These are phyloP conservation scores for Dendrocalamus latiflorus DNA, from an alignment of 202 grass and related monocot species.

Conservation along the genomic window DNA sequence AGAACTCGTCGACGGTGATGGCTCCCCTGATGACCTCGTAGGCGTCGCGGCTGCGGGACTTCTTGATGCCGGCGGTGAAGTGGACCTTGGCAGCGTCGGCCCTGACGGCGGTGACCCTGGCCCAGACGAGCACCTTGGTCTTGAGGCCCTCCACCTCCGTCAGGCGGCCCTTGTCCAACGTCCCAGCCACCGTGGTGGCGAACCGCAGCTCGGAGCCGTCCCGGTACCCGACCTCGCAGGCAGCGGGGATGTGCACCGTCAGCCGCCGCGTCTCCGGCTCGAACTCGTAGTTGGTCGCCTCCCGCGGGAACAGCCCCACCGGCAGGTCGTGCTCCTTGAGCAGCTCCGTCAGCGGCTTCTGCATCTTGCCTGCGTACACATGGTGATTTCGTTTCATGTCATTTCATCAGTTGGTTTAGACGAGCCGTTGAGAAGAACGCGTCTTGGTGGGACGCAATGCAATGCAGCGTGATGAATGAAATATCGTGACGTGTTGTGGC, in stretches of 20 bases:
- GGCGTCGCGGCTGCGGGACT: conserved; percentile 57
- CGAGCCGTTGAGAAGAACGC: not conserved
- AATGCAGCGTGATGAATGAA: not conserved
- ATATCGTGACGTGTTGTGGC: not conserved
- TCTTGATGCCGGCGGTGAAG: conserved; percentile 70
- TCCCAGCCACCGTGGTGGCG: conserved; percentile 49
- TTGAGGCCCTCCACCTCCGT: conserved; percentile 74
- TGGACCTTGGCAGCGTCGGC: conserved; percentile 70
- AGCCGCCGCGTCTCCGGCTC: conserved; percentile 62
- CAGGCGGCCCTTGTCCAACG: conserved; percentile 60
- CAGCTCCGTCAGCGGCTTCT: conserved; percentile 79
- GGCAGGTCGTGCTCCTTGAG: conserved; percentile 78
- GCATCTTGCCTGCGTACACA: conserved; percentile 58
- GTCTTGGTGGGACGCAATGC: too few relatives aligned
- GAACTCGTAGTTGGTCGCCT: conserved; percentile 88
- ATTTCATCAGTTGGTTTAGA: not conserved
- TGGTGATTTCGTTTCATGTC: not conserved
- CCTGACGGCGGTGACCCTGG: conserved; percentile 63
- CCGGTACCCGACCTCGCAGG: conserved; percentile 83
- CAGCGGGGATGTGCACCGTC: conserved; percentile 71
- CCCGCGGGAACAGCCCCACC: conserved; percentile 68
- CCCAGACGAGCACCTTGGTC: conserved; percentile 89
- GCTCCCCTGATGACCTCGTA: too few relatives aligned
- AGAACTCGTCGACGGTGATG: conserved; percentile 71
- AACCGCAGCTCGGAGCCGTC: conserved; percentile 84